Evolutionary conservation across 345 rosid genomes (phyloP).

Genomic region (Lepidium aucheri): DNA sequence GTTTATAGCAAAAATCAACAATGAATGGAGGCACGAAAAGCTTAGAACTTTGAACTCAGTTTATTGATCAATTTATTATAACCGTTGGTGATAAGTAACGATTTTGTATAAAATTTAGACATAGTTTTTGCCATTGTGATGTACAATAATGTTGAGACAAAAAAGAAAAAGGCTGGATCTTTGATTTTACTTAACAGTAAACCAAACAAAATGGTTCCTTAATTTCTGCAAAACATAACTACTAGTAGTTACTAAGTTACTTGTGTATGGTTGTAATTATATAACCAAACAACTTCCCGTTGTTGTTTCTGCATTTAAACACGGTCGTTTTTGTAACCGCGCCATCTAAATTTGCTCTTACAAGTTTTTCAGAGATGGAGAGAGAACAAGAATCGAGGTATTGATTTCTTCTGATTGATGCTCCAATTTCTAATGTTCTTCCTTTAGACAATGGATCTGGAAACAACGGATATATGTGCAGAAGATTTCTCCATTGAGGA

Average conservation of each 20-base stretch:
- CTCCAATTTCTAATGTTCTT: neutral
- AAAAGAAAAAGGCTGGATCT: neutral
- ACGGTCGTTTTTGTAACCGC: slow-evolving; percentile 16
- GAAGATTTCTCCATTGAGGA: slow-evolving; percentile 9
- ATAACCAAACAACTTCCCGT: slow-evolving; percentile 3
- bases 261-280: neutral
- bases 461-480: slow-evolving; percentile 8
- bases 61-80: neutral
- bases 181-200: neutral
- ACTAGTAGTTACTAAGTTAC: neutral
- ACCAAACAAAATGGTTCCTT: neutral
- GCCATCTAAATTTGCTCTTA: slow-evolving; percentile 6
- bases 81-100: neutral
- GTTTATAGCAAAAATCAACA: slow-evolving; percentile 42
- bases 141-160: neutral
- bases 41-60: slow-evolving; percentile 20
- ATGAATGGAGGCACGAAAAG: slow-evolving; percentile 53
- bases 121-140: neutral
- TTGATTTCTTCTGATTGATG: neutral
- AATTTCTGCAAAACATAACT: neutral
- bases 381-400: neutral
- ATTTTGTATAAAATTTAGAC: neutral
- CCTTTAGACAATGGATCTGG: slow-evolving; percentile 13
- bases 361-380: neutral
- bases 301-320: neutral